Evolutionary conservation across 1,284 basidiomycete genomes (phyloP).

Genomic region (Calocybe gambosa): DNA sequence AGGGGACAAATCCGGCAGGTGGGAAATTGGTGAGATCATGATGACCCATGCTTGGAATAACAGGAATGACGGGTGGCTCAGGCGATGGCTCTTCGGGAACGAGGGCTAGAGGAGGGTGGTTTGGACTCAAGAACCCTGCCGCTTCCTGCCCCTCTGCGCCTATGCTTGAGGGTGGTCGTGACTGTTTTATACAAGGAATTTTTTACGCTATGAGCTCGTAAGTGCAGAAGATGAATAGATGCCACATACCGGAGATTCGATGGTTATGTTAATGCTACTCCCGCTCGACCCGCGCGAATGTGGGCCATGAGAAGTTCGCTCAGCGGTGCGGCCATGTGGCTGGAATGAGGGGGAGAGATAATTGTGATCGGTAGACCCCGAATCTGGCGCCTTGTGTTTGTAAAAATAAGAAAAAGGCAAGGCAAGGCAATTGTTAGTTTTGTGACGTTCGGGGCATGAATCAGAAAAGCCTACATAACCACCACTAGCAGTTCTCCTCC

Average conservation of each 20-base stretch:
- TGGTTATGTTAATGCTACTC: constrained; percentile 10
- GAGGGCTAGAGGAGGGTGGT: constrained; percentile 3
- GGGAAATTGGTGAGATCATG: neutral
- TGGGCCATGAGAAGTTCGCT: constrained; percentile 2
- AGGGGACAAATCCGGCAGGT: constrained; percentile 2
- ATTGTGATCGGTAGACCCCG: neutral
- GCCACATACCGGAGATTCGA: constrained; percentile 10
- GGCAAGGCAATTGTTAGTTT: neutral
- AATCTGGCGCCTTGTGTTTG: neutral
- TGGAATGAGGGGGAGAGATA: neutral
- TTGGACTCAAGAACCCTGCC: constrained; percentile 9
- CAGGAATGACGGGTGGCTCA: constrained; percentile 12
- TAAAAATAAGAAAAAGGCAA: neutral
- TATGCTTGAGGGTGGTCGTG: constrained; percentile 4
- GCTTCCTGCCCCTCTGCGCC: constrained; percentile 1
- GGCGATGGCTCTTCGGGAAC: constrained; percentile 3
- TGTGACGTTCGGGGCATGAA: neutral
- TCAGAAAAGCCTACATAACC: constrained; percentile 8
- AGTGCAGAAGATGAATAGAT: too few relatives aligned
- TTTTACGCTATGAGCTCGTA: neutral
- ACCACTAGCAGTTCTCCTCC: constrained; percentile 7
- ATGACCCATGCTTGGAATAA: neutral
- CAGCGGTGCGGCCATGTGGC: neutral
- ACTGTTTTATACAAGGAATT: neutral
- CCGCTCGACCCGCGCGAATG: constrained; percentile 8